phyloP scores from a whole-genome alignment of 129 eudicot species.

The Logfia minima region DNA sequence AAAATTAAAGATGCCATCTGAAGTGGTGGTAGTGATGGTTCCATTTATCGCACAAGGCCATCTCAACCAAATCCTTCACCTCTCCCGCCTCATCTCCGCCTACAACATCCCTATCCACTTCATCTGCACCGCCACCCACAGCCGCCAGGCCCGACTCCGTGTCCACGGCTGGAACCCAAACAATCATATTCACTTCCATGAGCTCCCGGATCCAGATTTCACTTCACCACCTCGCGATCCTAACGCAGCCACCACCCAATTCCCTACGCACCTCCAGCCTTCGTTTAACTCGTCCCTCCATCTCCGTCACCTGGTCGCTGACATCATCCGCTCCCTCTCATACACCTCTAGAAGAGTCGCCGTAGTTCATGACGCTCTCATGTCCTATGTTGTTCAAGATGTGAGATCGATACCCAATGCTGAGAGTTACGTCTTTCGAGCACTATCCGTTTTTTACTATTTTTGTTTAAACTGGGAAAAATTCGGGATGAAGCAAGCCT shows the following conservation, averaged over 20 bases:
- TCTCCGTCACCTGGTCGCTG: constrained; percentile 38
- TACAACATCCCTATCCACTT: constrained; percentile 45
- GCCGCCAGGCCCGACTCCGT: constrained; percentile 42
- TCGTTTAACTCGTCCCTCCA: constrained; percentile 11
- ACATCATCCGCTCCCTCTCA: constrained; percentile 31
- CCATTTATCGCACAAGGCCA: constrained; percentile 62
- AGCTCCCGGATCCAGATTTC: constrained; percentile 16
- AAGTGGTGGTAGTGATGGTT: constrained; percentile 51
- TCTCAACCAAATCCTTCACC: constrained; percentile 62
- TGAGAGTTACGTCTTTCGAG: constrained; percentile 37
- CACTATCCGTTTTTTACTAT: constrained; percentile 15
- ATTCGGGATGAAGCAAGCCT: no score
- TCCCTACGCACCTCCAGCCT: constrained; percentile 47
- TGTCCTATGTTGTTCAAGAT: constrained; percentile 50
- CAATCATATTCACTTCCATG: constrained; percentile 43
- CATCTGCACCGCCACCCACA: constrained; percentile 37
- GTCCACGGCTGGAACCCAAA: constrained; percentile 33
- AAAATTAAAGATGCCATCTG: constrained; percentile 1
- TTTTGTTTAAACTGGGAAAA: constrained; percentile 17
- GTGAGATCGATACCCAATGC: constrained; percentile 37
- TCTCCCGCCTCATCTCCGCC: constrained; percentile 50
- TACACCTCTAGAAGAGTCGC: constrained; percentile 18
- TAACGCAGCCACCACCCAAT: background rate
- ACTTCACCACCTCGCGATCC: constrained; percentile 15
- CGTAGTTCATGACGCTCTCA: constrained; percentile 42